These are phyloP conservation scores for Fusarium palustre DNA, from an alignment of 2,329 filamentous ascomycete species.

Conservation along the genomic window DNA sequence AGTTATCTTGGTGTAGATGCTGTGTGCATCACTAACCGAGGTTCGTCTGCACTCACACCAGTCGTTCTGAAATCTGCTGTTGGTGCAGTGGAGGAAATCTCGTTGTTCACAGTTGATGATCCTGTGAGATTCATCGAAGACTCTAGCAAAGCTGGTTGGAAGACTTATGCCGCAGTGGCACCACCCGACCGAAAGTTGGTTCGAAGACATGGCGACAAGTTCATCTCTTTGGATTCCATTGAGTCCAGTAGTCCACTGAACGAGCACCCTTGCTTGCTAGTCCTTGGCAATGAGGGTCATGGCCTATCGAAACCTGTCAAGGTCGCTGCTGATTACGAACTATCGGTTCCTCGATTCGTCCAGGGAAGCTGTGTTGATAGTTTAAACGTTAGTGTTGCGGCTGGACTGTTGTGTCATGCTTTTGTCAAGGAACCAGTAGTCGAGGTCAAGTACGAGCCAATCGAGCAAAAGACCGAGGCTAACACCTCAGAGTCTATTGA, in stretches of 20 bases:
- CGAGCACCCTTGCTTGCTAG: constrained; percentile 77
- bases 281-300: constrained; percentile 85
- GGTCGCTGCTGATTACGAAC: constrained; percentile 72
- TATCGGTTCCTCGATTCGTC: constrained; percentile 72
- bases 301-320: constrained; percentile 75
- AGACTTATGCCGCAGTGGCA: constrained; percentile 80
- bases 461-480: not conserved
- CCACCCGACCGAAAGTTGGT: constrained; percentile 53
- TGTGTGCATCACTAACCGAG: constrained; percentile 79
- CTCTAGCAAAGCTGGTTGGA: constrained; percentile 81
- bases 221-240: constrained; percentile 63
- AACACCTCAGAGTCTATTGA: not conserved
- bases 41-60: constrained; percentile 79
- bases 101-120: constrained; percentile 76
- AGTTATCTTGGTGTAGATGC: constrained; percentile 92
- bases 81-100: constrained; percentile 85
- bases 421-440: constrained; percentile 64
- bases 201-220: constrained; percentile 54
- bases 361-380: constrained; percentile 78
- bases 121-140: constrained; percentile 76
- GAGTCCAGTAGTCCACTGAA: constrained; percentile 65
- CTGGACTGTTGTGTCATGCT: constrained; percentile 78
- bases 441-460: constrained; percentile 23
- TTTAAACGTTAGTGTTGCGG: constrained; percentile 92
- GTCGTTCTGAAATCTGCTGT: constrained; percentile 88